Percentiles rank a stretch among this genome's conserved stretches.
phyloP scores from a whole-genome alignment of 192 early-diverging fungal species.

The Haplosporangium gracile region DNA sequence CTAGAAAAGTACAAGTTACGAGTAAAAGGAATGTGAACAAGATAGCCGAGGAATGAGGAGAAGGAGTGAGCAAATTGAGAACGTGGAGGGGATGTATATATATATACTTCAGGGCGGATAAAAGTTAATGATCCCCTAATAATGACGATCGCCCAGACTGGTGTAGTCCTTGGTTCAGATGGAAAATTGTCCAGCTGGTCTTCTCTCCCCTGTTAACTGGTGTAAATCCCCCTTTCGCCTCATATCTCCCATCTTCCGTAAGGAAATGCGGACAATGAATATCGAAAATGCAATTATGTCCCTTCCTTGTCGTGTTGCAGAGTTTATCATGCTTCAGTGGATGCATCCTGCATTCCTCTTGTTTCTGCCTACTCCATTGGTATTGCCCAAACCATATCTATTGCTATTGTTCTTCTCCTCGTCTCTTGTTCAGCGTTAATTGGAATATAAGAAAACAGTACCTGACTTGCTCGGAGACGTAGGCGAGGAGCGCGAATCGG shows the following conservation, averaged over 20 bases:
- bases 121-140: neutral
- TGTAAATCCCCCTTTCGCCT: too few species aligned
- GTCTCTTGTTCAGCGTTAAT: neutral
- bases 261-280: too few species aligned
- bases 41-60: neutral
- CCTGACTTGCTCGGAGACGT: conserved; percentile 75
- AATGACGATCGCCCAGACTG: neutral
- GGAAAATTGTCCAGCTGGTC: conserved; percentile 6
- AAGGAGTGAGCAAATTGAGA: conserved; percentile 5
- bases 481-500: conserved; percentile 64
- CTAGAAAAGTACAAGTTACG: neutral
- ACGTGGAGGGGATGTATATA: neutral
- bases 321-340: too few species aligned
- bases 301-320: too few species aligned
- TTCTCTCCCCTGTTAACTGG: neutral
- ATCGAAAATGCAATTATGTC: too few species aligned
- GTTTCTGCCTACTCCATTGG: too few species aligned
- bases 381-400: too few species aligned
- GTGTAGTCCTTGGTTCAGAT: neutral
- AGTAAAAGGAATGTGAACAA: neutral
- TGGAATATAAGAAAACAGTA: conserved; percentile 20
- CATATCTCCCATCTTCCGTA: too few species aligned
- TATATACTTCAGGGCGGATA: neutral
- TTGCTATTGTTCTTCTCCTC: neutral
- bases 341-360: too few species aligned